A percentile compares a stretch with the other conserved stretches of the same genome.
Evolutionary conservation across 495 filamentous ascomycete species (phyloP).

Genomic region (Letharia lupina): DNA sequence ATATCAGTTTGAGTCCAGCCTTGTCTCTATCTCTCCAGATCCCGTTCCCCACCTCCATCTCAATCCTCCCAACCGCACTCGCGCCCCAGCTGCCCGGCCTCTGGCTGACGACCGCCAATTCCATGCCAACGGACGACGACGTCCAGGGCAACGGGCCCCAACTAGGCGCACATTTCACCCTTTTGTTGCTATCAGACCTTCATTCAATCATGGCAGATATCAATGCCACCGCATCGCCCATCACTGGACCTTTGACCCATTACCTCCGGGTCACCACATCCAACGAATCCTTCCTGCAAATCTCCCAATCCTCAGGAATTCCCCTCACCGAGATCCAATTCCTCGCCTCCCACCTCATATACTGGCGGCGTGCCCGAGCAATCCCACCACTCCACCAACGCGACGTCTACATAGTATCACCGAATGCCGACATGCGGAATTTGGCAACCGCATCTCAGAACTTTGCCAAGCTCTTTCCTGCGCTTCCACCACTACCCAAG

Average conservation of each 20-base stretch:
- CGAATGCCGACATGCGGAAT: conserved; percentile 74
- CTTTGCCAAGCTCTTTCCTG: conserved; percentile 70
- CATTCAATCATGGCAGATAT: conserved; percentile 76
- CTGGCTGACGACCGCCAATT: conserved; percentile 77
- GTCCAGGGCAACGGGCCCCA: conserved; percentile 46
- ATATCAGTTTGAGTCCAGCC: conserved; percentile 48
- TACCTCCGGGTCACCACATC: conserved; percentile 80
- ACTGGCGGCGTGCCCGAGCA: conserved; percentile 85
- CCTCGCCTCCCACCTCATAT: conserved; percentile 84
- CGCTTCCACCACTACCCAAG: conserved; percentile 70
- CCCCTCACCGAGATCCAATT: conserved; percentile 70
- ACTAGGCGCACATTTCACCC: conserved; percentile 73
- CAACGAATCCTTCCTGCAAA: conserved; percentile 75
- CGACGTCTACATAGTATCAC: conserved; percentile 89
- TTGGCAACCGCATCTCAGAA: conserved; percentile 60
- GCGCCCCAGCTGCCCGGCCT: conserved; percentile 60
- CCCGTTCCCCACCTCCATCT: conserved; percentile 66
- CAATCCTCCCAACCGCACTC: conserved; percentile 58
- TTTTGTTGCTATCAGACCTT: conserved; percentile 77
- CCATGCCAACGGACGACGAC: conserved; percentile 58
- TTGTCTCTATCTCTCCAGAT: conserved; percentile 78
- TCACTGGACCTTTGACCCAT: conserved; percentile 63
- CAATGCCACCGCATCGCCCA: conserved; percentile 62
- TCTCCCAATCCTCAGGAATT: conserved; percentile 63
- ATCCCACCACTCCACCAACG: conserved; percentile 85